Evolutionary conservation across 495 filamentous ascomycete species (phyloP).

Genomic region (Xylaria venustula): DNA sequence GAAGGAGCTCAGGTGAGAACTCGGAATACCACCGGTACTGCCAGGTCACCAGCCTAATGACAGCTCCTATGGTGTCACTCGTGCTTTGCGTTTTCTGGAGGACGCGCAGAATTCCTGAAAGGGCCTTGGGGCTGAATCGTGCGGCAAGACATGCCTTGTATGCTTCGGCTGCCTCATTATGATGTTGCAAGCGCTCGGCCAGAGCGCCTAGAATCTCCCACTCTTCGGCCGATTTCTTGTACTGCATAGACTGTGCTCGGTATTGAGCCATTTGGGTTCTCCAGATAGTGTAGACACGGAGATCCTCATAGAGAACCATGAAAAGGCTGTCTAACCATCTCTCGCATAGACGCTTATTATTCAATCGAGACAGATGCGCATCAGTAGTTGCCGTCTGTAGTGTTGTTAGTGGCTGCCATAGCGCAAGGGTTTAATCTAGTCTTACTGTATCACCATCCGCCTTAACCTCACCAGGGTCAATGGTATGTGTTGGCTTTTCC

Average conservation of each 20-base stretch:
- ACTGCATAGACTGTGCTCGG: slow-evolving; percentile 82
- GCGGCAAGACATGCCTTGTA: slow-evolving; percentile 79
- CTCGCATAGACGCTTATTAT: slow-evolving; percentile 95
- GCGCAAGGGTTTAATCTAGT: background rate
- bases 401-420: slow-evolving; percentile 4
- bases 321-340: slow-evolving; percentile 98
- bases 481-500: slow-evolving; percentile 76
- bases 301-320: slow-evolving; percentile 98
- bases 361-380: slow-evolving; percentile 67
- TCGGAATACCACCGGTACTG: slow-evolving; percentile 99
- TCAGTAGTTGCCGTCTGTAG: slow-evolving; percentile 41
- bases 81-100: slow-evolving; percentile 72
- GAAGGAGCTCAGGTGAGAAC: slow-evolving; percentile 90
- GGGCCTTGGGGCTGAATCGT: slow-evolving; percentile 86
- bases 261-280: slow-evolving; percentile 94
- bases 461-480: slow-evolving; percentile 79
- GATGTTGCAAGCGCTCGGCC: slow-evolving; percentile 86
- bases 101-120: slow-evolving; percentile 76
- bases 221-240: slow-evolving; percentile 93
- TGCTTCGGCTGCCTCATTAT: slow-evolving; percentile 85
- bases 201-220: slow-evolving; percentile 97
- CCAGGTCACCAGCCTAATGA: slow-evolving; percentile 91
- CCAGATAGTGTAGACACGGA: slow-evolving; percentile 99
- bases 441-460: slow-evolving; percentile 76
- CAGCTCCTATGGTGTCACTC: slow-evolving; percentile 68